phyloP scores from a whole-genome alignment of 2,329 filamentous ascomycete genomes.

The Alternaria viburni region DNA sequence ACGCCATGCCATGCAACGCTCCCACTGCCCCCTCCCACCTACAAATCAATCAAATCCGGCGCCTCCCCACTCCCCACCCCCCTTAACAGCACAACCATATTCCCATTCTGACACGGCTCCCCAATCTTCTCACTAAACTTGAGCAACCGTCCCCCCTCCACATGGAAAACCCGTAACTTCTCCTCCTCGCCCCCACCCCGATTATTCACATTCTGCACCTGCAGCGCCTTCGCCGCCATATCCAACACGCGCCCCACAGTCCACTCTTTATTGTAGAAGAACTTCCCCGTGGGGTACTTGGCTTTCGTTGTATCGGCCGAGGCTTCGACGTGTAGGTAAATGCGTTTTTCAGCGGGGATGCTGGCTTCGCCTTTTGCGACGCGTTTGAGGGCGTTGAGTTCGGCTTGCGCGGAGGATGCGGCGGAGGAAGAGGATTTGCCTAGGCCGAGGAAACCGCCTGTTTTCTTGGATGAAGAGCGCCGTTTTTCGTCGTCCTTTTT shows the following conservation, averaged over 20 bases:
- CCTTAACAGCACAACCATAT: slow-evolving; percentile 86
- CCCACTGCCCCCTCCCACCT: slow-evolving; percentile 2
- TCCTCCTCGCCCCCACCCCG: slow-evolving; percentile 76
- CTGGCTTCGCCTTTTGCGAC: slow-evolving; percentile 89
- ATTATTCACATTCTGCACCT: slow-evolving; percentile 86
- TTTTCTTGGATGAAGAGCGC: slow-evolving; percentile 24
- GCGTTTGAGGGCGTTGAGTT: slow-evolving; percentile 80
- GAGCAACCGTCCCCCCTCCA: slow-evolving; percentile 84
- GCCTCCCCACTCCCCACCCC: slow-evolving; percentile 78
- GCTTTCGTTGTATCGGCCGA: slow-evolving; percentile 83
- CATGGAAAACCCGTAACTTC: slow-evolving; percentile 86
- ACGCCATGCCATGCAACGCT: not conserved
- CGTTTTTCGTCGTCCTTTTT: slow-evolving; percentile 72
- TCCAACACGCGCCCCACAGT: slow-evolving; percentile 85
- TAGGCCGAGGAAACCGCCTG: slow-evolving; percentile 31
- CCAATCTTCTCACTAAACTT: slow-evolving; percentile 90
- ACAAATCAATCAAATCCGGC: slow-evolving; percentile 70
- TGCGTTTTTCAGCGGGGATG: slow-evolving; percentile 78
- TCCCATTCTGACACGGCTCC: slow-evolving; percentile 73
- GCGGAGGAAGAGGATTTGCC: slow-evolving; percentile 27
- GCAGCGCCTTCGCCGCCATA: slow-evolving; percentile 75
- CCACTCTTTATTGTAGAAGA: slow-evolving; percentile 71
- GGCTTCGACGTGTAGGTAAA: slow-evolving; percentile 91
- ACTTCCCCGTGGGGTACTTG: slow-evolving; percentile 72
- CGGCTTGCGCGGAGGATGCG: slow-evolving; percentile 69